A percentile compares a stretch with the other conserved stretches of the same genome.
These are phyloP conservation scores for Tricholomella constricta DNA, from an alignment of 768 basidiomycete species.

Conservation along the genomic window DNA sequence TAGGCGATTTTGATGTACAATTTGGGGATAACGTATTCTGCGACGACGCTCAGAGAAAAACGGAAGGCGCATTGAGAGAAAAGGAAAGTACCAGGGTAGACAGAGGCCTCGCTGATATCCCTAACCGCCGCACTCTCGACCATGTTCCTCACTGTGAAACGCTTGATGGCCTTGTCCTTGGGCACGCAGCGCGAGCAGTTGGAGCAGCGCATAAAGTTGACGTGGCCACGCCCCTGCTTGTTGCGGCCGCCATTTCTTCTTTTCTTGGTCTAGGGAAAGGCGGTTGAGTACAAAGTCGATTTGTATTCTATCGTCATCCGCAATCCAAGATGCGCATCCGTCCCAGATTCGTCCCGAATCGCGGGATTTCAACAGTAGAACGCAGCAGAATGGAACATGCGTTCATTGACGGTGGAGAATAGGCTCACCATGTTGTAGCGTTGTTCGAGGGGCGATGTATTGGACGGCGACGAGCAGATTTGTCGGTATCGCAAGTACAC, in stretches of 20 bases:
- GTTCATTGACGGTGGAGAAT: slow-evolving; percentile 2
- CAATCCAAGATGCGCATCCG: slow-evolving; percentile 36
- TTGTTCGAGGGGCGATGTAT: slow-evolving; percentile 40
- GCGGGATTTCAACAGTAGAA: slow-evolving; percentile 15
- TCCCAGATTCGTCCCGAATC: slow-evolving; percentile 26
- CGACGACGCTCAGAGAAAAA: slow-evolving; percentile 2
- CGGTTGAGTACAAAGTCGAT: slow-evolving; percentile 12
- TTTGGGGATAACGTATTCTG: slow-evolving; percentile 96
- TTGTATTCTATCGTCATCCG: slow-evolving; percentile 34
- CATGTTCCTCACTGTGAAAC: slow-evolving; percentile 99
- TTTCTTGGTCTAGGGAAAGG: slow-evolving; percentile 81
- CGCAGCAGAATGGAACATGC: background rate
- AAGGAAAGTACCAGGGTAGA: slow-evolving; percentile 77
- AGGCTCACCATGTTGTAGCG: slow-evolving; percentile 45
- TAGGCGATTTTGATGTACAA: slow-evolving; percentile 98
- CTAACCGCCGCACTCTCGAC: slow-evolving; percentile 98
- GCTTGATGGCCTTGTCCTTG: slow-evolving; percentile 99
- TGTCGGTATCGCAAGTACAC: slow-evolving; percentile 21
- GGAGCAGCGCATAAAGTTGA: slow-evolving; percentile 93
- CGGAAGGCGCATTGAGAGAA: background rate
- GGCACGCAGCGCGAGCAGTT: slow-evolving; percentile 98
- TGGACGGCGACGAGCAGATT: slow-evolving; percentile 34
- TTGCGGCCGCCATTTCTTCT: slow-evolving; percentile 99
- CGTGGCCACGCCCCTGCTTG: slow-evolving; percentile 99
- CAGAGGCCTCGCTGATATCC: slow-evolving; percentile 94